These are phyloP conservation scores for Dittrichia graveolens DNA, from an alignment of 129 eudicot species.

Conservation along the genomic window DNA sequence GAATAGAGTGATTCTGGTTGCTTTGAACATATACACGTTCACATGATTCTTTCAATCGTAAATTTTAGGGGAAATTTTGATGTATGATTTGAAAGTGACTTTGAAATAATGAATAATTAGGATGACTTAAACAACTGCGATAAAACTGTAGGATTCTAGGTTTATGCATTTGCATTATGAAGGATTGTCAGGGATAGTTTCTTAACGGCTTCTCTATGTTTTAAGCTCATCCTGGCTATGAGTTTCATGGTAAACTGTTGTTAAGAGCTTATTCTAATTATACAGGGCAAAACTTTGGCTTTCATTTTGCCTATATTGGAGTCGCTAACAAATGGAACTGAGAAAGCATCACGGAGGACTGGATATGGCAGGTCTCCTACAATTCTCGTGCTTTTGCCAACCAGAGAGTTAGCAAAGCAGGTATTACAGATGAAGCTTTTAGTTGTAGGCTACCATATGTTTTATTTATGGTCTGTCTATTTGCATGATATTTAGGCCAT, in stretches of 20 bases:
- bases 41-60: too few species aligned
- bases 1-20: too few species aligned
- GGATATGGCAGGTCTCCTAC: slow-evolving; percentile 89
- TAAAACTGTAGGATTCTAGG: not conserved
- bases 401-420: slow-evolving; percentile 90
- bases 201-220: not conserved
- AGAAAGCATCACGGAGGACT: slow-evolving; percentile 55
- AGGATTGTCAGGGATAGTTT: not conserved
- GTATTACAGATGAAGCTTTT: slow-evolving; percentile 30
- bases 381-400: slow-evolving; percentile 86
- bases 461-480: not conserved
- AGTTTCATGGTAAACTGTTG: not conserved
- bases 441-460: not conserved
- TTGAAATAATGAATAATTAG: too few species aligned
- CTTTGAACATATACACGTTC: too few species aligned
- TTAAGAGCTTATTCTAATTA: not conserved
- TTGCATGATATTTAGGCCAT: not conserved
- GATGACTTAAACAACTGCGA: not conserved
- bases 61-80: too few species aligned
- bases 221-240: not conserved
- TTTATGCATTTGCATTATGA: not conserved
- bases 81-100: too few species aligned
- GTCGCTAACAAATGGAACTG: slow-evolving; percentile 72
- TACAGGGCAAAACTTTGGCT: slow-evolving; percentile 89
- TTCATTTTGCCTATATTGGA: slow-evolving; percentile 88